Evolutionary conservation across 2,329 filamentous ascomycete species (phyloP).

Genomic region (Penicillium sp.): DNA sequence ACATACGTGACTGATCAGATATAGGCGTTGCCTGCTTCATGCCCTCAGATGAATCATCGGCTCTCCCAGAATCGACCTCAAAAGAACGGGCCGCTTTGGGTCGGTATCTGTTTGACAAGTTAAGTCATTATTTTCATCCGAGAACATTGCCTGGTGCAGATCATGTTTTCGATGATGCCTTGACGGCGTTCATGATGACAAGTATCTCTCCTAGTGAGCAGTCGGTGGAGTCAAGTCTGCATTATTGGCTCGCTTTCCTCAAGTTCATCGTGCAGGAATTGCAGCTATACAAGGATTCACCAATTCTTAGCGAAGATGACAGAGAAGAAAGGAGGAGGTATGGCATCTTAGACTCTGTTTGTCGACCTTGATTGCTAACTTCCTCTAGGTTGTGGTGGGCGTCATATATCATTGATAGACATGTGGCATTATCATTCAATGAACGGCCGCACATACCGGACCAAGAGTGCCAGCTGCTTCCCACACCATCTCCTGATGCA

Average conservation of each 20-base stretch:
- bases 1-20: background rate
- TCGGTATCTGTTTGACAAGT: constrained; percentile 2
- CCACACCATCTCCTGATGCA: background rate
- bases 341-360: background rate
- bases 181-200: constrained; percentile 4
- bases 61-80: background rate
- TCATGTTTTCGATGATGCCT: constrained; percentile 3
- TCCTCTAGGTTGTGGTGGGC: background rate
- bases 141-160: background rate
- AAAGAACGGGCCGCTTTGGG: constrained; percentile 4
- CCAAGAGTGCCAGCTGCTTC: background rate
- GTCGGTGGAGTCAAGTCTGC: constrained; percentile 3
- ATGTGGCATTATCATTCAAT: constrained; percentile 1
- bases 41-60: constrained; percentile 1
- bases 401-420: constrained; percentile 1
- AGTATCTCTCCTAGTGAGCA: constrained; percentile 6
- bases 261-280: constrained; percentile 1
- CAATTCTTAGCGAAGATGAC: background rate
- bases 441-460: background rate
- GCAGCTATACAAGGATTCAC: constrained; percentile 1
- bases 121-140: background rate
- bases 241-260: constrained; percentile 4
- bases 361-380: background rate
- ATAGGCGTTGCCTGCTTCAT: constrained; percentile 6
- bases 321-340: constrained; percentile 5